A percentile compares a stretch with the other conserved stretches of the same genome.
Evolutionary conservation across 371 early-diverging fungal species (phyloP).

Genomic region (Lichtheimia corymbifera): DNA sequence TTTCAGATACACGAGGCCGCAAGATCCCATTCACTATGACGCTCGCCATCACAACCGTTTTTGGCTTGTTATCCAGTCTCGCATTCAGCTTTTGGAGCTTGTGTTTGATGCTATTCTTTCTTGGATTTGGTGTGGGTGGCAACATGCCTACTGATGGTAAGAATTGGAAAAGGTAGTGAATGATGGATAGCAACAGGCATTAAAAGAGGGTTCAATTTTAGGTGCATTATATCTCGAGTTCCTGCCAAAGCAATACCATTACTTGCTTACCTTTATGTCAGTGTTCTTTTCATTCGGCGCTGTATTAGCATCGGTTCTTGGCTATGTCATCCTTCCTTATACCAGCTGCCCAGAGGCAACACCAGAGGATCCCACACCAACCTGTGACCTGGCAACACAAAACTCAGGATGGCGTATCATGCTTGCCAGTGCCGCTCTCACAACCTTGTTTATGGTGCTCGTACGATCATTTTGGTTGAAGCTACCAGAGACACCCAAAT

Average conservation of each 20-base stretch:
- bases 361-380: slow-evolving; percentile 24
- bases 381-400: slow-evolving; percentile 55
- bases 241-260: slow-evolving; percentile 75
- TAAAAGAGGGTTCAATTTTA: slow-evolving; percentile 19
- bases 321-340: slow-evolving; percentile 62
- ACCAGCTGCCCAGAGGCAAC: slow-evolving; percentile 65
- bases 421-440: slow-evolving; percentile 54
- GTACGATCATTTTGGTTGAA: slow-evolving; percentile 66
- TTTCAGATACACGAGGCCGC: slow-evolving; percentile 78
- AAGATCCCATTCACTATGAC: slow-evolving; percentile 80
- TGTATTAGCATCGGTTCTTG: slow-evolving; percentile 70
- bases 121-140: slow-evolving; percentile 88
- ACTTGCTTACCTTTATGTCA: slow-evolving; percentile 80
- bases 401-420: slow-evolving; percentile 82
- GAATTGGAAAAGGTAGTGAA: neutral
- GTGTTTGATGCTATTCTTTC: slow-evolving; percentile 63
- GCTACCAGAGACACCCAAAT: slow-evolving; percentile 83
- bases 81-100: slow-evolving; percentile 65
- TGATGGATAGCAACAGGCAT: neutral
- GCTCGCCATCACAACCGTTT: slow-evolving; percentile 69
- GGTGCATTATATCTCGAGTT: slow-evolving; percentile 86
- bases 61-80: slow-evolving; percentile 72
- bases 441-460: slow-evolving; percentile 73
- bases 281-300: slow-evolving; percentile 87
- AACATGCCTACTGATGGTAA: slow-evolving; percentile 88